Base-by-base conservation (phyloP, 352 stramenopile species). In the Phytophthora colocasiae region DNA sequence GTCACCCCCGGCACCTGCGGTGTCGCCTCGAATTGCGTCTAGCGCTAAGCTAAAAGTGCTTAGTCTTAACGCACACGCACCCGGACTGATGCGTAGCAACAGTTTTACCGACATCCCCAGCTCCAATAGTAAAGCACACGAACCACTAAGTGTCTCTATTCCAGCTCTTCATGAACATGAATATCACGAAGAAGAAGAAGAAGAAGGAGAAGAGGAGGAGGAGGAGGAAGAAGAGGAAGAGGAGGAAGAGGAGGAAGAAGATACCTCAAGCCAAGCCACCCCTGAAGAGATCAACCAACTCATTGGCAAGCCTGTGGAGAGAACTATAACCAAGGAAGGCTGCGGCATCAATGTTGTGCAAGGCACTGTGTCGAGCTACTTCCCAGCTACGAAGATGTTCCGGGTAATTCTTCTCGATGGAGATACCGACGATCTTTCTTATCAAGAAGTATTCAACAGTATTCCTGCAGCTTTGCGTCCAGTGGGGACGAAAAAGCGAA, bases 331-430 rank as follows among this genome's bases (percentile, higher is more conserved):
- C 24, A 78, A 71, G 36, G 66, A 73, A 59, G 62, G 55, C 31
- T 73, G 75, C 11, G 64, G 55, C 2, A 53, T 69, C 34, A 66
- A 81, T 43, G 55, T 48, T 24, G 67, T 90, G 8, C 73, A 71
- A 29, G 85, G 85, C 39, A 75, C 80, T 2, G 83, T 93, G 19
- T 80, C 79, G 39, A 78, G 71, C 32, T 93, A 91, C 56, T 93
- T 93, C 45, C 79, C 81, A n/a, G 85, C 85, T 3, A 93, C 81
- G 15, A 83, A 83, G 29, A 93, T 81, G 76, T 93, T 88, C 51
- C 81, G 85, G 8, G 76, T 93, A 9, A 73, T 93, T 40, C 90
- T 86, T 39, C 68, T 63, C 15, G 78, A 90, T 45, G 78, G 85
- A 2, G 71, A 67, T 17, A 87, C 73, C 17, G 75, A 70, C 22